Evolutionary conservation across 306 rosid genomes (phyloP).

Genomic region (Mimosa bimucronata): DNA sequence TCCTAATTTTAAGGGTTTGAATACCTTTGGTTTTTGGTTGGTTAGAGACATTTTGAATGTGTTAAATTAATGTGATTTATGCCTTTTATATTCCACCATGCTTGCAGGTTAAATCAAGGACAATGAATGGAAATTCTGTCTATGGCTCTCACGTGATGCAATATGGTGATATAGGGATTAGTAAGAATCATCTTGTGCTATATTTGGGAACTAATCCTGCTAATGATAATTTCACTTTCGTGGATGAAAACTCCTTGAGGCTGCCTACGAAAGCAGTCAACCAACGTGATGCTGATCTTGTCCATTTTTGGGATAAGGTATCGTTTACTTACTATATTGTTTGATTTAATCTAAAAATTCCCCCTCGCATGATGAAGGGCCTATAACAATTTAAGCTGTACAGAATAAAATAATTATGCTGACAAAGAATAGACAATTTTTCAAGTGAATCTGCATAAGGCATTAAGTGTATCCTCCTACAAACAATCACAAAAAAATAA

Average conservation of each 20-base stretch:
- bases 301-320: constrained; percentile 98
- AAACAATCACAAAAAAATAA: not conserved
- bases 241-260: constrained; percentile 69
- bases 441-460: not conserved
- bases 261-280: constrained; percentile 63
- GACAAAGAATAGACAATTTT: not conserved
- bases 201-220: constrained; percentile 94
- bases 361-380: not conserved
- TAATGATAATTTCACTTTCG: constrained; percentile 76
- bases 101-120: constrained; percentile 81
- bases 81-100: constrained; percentile 14
- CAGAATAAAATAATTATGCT: not conserved
- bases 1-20: constrained; percentile 18
- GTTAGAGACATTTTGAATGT: constrained; percentile 18
- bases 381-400: not conserved
- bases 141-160: constrained; percentile 97
- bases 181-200: constrained; percentile 48
- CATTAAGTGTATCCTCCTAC: not conserved
- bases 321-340: not conserved
- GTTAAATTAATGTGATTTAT: constrained; percentile 3
- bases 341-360: not conserved
- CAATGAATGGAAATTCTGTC: constrained; percentile 54
- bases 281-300: constrained; percentile 95
- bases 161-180: constrained; percentile 70
- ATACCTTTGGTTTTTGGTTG: too few species aligned